Conservation (phyloP, 352 stramenopile species). For the Pythium volutum region DNA sequence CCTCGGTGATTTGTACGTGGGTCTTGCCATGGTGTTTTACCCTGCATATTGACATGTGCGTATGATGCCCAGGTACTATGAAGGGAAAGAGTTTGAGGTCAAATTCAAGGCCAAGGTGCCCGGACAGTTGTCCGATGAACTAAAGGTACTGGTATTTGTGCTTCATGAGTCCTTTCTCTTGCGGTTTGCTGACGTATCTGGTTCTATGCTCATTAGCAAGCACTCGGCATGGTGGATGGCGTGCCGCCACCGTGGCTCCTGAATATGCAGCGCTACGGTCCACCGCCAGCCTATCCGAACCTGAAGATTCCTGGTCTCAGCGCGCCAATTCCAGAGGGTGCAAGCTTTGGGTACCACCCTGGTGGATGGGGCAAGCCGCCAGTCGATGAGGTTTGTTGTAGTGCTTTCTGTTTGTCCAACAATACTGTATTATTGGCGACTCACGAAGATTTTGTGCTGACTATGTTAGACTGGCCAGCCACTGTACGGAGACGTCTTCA, state of each 20-base stretch:
- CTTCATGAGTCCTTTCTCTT: not conserved
- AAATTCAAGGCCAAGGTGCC: conserved; percentile 89
- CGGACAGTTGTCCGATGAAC: conserved; percentile 84
- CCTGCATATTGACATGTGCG: not conserved
- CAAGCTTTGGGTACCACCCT: conserved; percentile 95
- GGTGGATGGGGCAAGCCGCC: conserved; percentile 98
- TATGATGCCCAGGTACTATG: conserved; percentile 88
- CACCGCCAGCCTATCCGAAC: conserved; percentile 95
- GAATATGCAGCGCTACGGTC: conserved; percentile 98
- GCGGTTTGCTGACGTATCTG: not conserved
- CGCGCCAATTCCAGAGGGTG: conserved; percentile 92
- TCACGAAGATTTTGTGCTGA: not conserved
- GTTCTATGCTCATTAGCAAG: conserved; percentile 39
- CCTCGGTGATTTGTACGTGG: conserved; percentile 74
- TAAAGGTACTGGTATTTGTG: conserved; percentile 37
- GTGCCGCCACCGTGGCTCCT: conserved; percentile 96
- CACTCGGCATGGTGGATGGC: conserved; percentile 93
- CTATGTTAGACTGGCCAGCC: conserved; percentile 76
- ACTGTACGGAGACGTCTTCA: conserved; percentile 98
- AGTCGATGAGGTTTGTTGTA: conserved; percentile 78
- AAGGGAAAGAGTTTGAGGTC: conserved; percentile 97
- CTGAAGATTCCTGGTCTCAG: conserved; percentile 97
- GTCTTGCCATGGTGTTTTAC: conserved; percentile 24
- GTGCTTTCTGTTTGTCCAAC: not conserved
- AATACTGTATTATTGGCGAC: not conserved